Conservation (phyloP, 1,284 basidiomycete species). For the Acaromyces ingoldii region DNA sequence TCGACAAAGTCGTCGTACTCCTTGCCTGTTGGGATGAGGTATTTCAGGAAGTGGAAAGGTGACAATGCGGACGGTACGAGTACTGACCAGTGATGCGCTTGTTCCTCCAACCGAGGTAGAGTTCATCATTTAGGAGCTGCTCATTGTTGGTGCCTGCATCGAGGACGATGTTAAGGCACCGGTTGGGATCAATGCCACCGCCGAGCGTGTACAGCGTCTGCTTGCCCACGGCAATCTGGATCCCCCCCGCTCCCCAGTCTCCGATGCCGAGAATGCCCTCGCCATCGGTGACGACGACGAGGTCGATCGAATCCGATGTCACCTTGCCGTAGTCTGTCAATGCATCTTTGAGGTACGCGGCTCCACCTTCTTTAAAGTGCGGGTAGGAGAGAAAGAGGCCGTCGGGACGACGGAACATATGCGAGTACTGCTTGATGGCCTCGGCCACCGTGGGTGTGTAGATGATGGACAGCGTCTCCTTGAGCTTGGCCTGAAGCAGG, state of each 20-base stretch:
- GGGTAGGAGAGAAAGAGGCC: conserved; percentile 14
- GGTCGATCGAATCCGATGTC: conserved; percentile 9
- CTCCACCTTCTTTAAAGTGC: conserved; percentile 8
- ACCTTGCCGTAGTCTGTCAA: conserved; percentile 8
- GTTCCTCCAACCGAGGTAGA: conserved; percentile 18
- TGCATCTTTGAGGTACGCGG: conserved; percentile 8
- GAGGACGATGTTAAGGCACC: conserved; percentile 11
- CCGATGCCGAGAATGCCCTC: conserved; percentile 22
- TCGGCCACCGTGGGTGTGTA: conserved; percentile 19
- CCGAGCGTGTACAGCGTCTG: conserved; percentile 13
- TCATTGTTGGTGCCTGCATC: conserved; percentile 19
- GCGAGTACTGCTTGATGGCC: conserved; percentile 20
- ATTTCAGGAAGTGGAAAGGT: not conserved
- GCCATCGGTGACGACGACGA: conserved; percentile 18
- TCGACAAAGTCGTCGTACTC: conserved; percentile 19
- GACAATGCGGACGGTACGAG: not conserved
- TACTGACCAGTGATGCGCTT: conserved; percentile 1
- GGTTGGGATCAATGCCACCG: conserved; percentile 17
- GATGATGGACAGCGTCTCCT: conserved; percentile 17
- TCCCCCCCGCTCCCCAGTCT: conserved; percentile 16
- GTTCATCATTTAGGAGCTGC: conserved; percentile 12
- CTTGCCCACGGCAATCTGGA: conserved; percentile 14
- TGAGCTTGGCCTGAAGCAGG: conserved; percentile 8
- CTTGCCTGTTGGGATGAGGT: not conserved
- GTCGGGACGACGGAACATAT: conserved; percentile 15